Percentiles rank a stretch among this genome's conserved stretches.
Evolutionary conservation across 176 grass and related monocot species (phyloP).

Genomic region (Stipa capillata): DNA sequence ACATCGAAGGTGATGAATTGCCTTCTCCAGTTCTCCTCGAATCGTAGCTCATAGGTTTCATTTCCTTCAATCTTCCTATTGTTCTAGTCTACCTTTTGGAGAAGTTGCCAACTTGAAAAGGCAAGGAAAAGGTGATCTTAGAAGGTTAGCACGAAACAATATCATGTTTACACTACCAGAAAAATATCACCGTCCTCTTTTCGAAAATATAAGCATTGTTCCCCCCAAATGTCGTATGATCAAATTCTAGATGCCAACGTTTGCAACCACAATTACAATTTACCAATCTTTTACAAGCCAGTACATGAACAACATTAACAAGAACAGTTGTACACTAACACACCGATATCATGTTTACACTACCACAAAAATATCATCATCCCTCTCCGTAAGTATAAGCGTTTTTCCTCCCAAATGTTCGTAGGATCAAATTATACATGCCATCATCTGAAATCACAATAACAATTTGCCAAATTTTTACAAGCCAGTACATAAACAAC

Average conservation of each 20-base stretch:
- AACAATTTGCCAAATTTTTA: not conserved
- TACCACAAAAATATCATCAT: not conserved
- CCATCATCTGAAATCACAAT: not conserved
- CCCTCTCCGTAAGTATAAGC: not conserved
- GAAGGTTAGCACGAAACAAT: not conserved
- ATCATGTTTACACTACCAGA: not conserved
- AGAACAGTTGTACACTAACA: not conserved
- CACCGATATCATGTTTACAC: not conserved
- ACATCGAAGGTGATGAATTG: constrained; percentile 1
- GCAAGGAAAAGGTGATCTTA: not conserved
- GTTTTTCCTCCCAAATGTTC: not conserved
- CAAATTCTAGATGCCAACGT: not conserved
- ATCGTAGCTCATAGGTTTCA: not conserved
- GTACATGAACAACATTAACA: not conserved
- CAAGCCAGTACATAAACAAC: not conserved
- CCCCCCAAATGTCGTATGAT: not conserved
- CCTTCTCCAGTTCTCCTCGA: not conserved
- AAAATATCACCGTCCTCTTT: not conserved
- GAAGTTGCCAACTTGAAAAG: not conserved
- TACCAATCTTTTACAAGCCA: not conserved
- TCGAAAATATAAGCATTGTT: not conserved
- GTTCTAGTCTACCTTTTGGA: not conserved
- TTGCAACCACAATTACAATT: not conserved
- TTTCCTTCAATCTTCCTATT: not conserved
- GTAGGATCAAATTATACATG: not conserved